Percentiles rank a stretch among this genome's conserved stretches.
These are phyloP conservation scores for Populus hybrid DNA, from an alignment of 441 rosid species.

Conservation along the genomic window DNA sequence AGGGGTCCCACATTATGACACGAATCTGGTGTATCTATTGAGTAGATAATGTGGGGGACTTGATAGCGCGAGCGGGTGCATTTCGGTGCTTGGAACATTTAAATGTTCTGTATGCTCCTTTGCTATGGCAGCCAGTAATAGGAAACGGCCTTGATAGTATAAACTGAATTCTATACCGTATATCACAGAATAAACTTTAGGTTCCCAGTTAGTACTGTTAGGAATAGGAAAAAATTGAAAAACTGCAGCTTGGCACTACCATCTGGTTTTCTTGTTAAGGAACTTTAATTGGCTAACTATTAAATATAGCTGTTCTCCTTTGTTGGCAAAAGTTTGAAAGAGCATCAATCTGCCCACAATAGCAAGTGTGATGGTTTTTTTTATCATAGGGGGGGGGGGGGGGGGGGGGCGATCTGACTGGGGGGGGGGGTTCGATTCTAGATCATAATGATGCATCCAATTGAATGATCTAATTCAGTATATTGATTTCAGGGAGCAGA, in stretches of 20 bases:
- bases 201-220: not conserved
- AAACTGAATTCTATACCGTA: not conserved
- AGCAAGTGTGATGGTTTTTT: slow-evolving; percentile 10
- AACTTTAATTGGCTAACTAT: not conserved
- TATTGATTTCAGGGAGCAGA: slow-evolving; percentile 87
- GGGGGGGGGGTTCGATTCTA: too few relatives aligned
- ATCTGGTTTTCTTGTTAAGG: not conserved
- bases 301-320: not conserved
- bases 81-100: not conserved
- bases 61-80: too few relatives aligned
- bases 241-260: not conserved
- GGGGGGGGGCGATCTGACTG: too few relatives aligned
- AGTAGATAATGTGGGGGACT: not conserved
- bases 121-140: not conserved
- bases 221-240: not conserved
- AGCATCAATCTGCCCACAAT: not conserved
- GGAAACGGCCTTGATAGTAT: not conserved
- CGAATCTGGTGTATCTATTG: not conserved
- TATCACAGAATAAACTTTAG: not conserved
- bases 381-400: too few relatives aligned
- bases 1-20: not conserved
- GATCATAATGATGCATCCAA: not conserved
- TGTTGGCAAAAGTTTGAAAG: not conserved
- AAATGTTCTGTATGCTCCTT: not conserved
- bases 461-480: not conserved